A percentile compares a stretch with the other conserved stretches of the same genome.
These are phyloP conservation scores for Alternaria arborescens DNA, from an alignment of 2,329 filamentous ascomycete species.

Conservation along the genomic window DNA sequence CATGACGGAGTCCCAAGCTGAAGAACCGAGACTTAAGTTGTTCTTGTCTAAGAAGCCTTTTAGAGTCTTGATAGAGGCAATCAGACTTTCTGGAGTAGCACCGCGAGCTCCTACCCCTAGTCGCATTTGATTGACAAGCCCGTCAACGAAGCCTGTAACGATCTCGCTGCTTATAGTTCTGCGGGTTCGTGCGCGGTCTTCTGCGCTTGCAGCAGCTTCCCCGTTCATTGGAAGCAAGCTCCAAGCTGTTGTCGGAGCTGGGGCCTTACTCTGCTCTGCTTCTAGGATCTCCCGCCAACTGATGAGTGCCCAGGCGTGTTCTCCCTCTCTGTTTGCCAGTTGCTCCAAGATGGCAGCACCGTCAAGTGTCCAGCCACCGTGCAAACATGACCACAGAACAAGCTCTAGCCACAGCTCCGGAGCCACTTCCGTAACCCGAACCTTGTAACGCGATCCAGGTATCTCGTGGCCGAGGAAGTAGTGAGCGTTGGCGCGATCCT, in stretches of 20 bases:
- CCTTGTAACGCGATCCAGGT: constrained; percentile 54
- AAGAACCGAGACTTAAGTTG: constrained; percentile 51
- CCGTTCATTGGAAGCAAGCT: constrained; percentile 33
- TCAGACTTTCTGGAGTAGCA: constrained; percentile 44
- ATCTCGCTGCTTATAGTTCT: constrained; percentile 67
- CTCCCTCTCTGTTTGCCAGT: constrained; percentile 31
- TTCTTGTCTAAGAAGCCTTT: constrained; percentile 50
- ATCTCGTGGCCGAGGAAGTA: constrained; percentile 56
- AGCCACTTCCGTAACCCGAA: constrained; percentile 51
- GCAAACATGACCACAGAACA: constrained; percentile 61
- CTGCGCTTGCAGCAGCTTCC: constrained; percentile 24
- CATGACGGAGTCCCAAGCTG: constrained; percentile 57
- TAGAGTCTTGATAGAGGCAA: constrained; percentile 47
- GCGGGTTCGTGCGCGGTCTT: constrained; percentile 45
- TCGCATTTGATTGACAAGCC: constrained; percentile 57
- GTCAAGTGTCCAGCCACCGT: constrained; percentile 57
- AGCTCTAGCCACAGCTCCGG: constrained; percentile 62
- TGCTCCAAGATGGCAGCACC: constrained; percentile 52
- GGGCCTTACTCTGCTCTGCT: constrained; percentile 35
- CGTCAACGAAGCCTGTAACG: constrained; percentile 63
- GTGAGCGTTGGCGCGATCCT: constrained; percentile 43
- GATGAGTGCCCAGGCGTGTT: constrained; percentile 42
- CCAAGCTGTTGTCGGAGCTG: constrained; percentile 29
- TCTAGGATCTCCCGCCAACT: constrained; percentile 56
- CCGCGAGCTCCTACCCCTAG: constrained; percentile 55